phyloP scores from a whole-genome alignment of 2,329 filamentous ascomycete species.

The Diaporthe humulicola region DNA sequence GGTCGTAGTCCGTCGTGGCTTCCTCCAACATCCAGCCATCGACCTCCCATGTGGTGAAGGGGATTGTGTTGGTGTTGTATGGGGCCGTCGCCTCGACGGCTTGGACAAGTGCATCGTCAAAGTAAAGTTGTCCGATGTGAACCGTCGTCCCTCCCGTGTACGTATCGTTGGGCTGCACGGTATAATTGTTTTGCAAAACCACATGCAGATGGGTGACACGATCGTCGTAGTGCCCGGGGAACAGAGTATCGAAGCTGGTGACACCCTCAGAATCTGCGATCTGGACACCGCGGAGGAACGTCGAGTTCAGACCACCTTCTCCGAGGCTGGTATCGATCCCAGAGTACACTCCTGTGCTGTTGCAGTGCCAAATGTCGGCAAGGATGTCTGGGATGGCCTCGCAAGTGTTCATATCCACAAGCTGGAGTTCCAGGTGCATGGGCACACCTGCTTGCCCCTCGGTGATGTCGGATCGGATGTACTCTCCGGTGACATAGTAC shows the following conservation, averaged over 20 bases:
- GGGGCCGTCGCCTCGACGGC: constrained; percentile 53
- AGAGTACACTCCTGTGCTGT: constrained; percentile 60
- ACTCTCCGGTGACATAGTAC: constrained; percentile 59
- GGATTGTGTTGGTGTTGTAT: constrained; percentile 54
- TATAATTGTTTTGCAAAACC: constrained; percentile 52
- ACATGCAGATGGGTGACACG: constrained; percentile 59
- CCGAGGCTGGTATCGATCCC: constrained; percentile 46
- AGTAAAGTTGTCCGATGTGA: constrained; percentile 61
- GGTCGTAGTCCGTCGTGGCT: constrained; percentile 54
- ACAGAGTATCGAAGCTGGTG: constrained; percentile 60
- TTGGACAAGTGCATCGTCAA: constrained; percentile 53
- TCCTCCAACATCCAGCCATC: constrained; percentile 50
- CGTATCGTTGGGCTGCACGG: constrained; percentile 52
- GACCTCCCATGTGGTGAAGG: constrained; percentile 45
- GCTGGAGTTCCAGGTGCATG: constrained; percentile 58
- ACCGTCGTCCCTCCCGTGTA: constrained; percentile 53
- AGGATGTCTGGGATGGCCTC: constrained; percentile 52
- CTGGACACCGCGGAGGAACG: constrained; percentile 63
- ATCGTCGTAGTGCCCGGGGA: constrained; percentile 58
- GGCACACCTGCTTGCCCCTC: constrained; percentile 57
- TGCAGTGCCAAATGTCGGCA: constrained; percentile 62
- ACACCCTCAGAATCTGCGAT: constrained; percentile 61
- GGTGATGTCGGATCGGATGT: constrained; percentile 55
- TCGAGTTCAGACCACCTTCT: constrained; percentile 54
- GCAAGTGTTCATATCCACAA: constrained; percentile 61